These are phyloP conservation scores for Kluyveromyces lactis DNA, from an alignment of 805 yeast genomes.

Conservation along the genomic window DNA sequence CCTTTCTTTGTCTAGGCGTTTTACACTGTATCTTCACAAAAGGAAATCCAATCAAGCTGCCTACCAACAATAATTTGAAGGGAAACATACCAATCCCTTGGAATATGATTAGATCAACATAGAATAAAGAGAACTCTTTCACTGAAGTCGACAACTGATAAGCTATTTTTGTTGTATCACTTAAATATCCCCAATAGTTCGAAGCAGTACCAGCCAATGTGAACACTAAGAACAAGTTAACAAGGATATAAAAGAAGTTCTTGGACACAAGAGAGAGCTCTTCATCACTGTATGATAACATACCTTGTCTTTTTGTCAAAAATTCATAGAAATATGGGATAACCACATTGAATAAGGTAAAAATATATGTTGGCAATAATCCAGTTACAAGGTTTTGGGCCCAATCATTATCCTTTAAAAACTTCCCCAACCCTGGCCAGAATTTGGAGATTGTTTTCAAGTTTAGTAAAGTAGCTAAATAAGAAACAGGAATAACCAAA, in stretches of 20 bases:
- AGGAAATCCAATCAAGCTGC: constrained; percentile 69
- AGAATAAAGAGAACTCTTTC: constrained; percentile 71
- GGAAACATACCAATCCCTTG: constrained; percentile 91
- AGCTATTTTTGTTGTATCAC: constrained; percentile 87
- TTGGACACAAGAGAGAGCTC: constrained; percentile 85
- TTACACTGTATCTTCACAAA: constrained; percentile 54
- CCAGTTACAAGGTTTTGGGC: constrained; percentile 78
- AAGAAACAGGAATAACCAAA: constrained; percentile 76
- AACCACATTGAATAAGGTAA: constrained; percentile 71
- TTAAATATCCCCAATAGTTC: constrained; percentile 65
- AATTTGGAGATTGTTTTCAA: constrained; percentile 67
- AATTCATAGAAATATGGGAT: constrained; percentile 84
- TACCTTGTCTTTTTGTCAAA: constrained; percentile 79
- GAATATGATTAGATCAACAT: constrained; percentile 75
- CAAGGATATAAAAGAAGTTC: constrained; percentile 90
- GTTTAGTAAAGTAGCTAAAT: constrained; percentile 74
- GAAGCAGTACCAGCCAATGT: constrained; percentile 91
- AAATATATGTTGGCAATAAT: constrained; percentile 81
- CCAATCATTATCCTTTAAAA: constrained; percentile 57
- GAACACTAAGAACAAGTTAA: constrained; percentile 86
- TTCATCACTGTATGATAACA: constrained; percentile 85
- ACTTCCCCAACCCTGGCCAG: constrained; percentile 74
- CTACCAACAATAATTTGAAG: constrained; percentile 71
- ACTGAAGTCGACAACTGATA: constrained; percentile 77
- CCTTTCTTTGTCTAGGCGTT: constrained; percentile 76